Base-by-base conservation (phyloP, 83 land plant genomes). In the Diphasiastrum complanatum region DNA sequence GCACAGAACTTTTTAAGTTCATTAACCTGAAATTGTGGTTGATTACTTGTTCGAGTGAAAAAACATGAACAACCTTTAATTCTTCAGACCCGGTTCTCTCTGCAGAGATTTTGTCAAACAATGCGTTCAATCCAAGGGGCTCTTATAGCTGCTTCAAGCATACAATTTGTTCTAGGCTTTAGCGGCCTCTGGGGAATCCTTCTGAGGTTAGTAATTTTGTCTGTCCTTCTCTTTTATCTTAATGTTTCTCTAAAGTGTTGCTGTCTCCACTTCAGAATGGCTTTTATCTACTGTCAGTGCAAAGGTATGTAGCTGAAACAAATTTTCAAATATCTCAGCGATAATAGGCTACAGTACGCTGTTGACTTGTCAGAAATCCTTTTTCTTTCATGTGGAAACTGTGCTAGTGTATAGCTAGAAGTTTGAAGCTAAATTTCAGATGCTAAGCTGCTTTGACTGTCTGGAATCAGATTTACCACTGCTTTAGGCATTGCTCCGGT, bases 111-210 rank as follows among this genome's bases (percentile, higher is more conserved):
- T 71, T 36, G 80, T 64, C 83, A 77, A 2, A 77, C 91, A 0
- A 89, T 89, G 91, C 76, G 87, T n/a, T 91, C 96, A 26, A 81
- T 89, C 57, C 96, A 89, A 78, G 96, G 96, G 47, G 91, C 96
- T 47, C 61, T 79, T 2, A 85, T 89, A 33, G 70, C 78, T 38
- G 78, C 96, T 6, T 78, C 96, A 32, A 85, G 78, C 50, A 66
- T 89, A 57, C 91, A 85, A 52, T 83, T 89, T 28, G 85, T 89
- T 33, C 83, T 89, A 20, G 96, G 91, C 32, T 89, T 85, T 70
- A 85, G 91, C 66, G 91, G 85, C 64, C 65, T 83, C 19, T 89
- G 96, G 96, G 96, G 96, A n/a, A 76, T 89, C 33, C 71, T 89
- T 59, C 72, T 87, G 51, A 72, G 96, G 96, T 89, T 73, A n/a